Base-by-base conservation (phyloP, 2,329 filamentous ascomycete species). In the Grosmannia huntii region DNA sequence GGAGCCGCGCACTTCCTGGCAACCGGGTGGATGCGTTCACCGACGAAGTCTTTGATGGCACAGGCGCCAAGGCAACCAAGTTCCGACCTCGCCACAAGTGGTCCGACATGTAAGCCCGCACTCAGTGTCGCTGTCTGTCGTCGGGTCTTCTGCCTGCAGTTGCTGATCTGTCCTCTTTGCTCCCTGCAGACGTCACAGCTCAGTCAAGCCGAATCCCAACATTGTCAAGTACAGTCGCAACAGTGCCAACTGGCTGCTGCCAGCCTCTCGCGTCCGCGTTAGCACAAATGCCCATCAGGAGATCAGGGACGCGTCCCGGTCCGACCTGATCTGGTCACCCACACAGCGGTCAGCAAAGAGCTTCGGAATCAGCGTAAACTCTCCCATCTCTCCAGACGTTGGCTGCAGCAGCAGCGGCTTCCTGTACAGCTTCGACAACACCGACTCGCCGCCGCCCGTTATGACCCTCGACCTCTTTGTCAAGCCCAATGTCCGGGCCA, bases 361-460 rank as follows among this genome's bases (percentile, higher is more conserved):
- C 41, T n/a, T 44, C 41, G 41, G 41, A 5, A 44, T 44, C 16
- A 19, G 64, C 64, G 51, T 71, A 68, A 21, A 12, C 19, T 12
- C 53, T 16, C 4, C 44, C 44, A 2, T 21, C 16, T n/a, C 53
- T 5, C 50, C 50, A 3, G 28, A 33, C 31, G 11, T 5, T 27
- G n/a, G 33, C 36, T 28, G 49, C 46, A 44, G 25, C 12, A 31
- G 14, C 36, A 33, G 46, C n/a, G 48, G 50, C 12, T n/a, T 72
- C 62, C 64, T 75, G n/a, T 76, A 76, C 63, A 73, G 69, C 64
- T 76, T 73, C 62, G 75, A 77, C 65, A 66, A 67, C 54, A 57
- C 62, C 21, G 70, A 73, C 53, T 70, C 69, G 6, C 74, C 75
- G 0, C 69, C 69, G 50, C 66, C 65, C 58, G 68, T 72, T 3